Base-by-base conservation (phyloP, 2,329 filamentous ascomycete species). In the Pseudogymnoascus sp. region DNA sequence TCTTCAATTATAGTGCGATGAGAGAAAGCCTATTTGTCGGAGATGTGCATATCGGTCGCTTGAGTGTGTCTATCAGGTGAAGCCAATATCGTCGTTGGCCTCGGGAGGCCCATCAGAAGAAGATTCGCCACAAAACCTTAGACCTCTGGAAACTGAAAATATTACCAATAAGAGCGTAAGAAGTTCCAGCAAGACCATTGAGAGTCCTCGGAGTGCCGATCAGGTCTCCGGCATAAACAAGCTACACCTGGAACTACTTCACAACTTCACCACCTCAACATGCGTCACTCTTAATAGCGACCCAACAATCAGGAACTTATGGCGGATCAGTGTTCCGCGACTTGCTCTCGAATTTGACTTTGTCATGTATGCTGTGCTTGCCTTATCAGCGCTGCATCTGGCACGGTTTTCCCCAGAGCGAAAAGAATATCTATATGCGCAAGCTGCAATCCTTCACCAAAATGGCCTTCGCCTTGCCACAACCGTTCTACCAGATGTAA, bases 201-300 rank as follows among this genome's bases (percentile, higher is more conserved):
- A n/a, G 16, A 18, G 39, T 39, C 57, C 16, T 35, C 41, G 12
- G 28, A 41, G n/a, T 39, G 28, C 16, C 36, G 47, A 47, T 30
- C 5, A 66, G 4, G 4, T 14, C 43, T 30, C 43, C n/a, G 43
- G 30, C 8, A 50, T 77, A 16, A 76, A 76, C 22, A 64, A 79
- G 1, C 66, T 75, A 9, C 78, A 82, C 50, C 72, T 82, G 7
- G 79, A 83, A 64, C 74, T 84, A 1, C 71, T 84, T 6, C 79
- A 83, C 66, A 79, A 83, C 69, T 83, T 75, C 64, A 76, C 74
- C 47, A 78, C 75, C 0, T 76, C 75, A 8, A 83, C 81, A 0
- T 76, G 75, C 59, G 70, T 74, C n/a, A 81, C 79, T 0, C 69
- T 83, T 2, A 75, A 75, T 4, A 70, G 70, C 6, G 74, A 78